These are phyloP conservation scores for Nemania serpens DNA, from an alignment of 2,329 filamentous ascomycete species.

Conservation along the genomic window DNA sequence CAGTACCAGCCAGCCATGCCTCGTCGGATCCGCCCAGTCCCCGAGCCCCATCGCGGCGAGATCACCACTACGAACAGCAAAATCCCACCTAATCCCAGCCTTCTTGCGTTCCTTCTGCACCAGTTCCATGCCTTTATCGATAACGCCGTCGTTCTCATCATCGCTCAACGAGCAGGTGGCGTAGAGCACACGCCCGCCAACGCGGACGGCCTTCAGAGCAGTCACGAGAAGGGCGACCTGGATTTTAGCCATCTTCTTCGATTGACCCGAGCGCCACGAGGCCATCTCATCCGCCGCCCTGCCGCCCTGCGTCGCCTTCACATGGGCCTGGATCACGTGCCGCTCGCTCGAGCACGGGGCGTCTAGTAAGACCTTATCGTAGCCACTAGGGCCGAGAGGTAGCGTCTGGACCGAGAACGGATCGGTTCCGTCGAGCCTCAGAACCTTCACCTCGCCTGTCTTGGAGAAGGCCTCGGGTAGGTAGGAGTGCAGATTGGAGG, in stretches of 20 bases:
- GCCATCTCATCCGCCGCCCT: conserved; percentile 43
- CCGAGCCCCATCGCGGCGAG: conserved; percentile 28
- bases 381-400: conserved; percentile 40
- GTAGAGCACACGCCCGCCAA: conserved; percentile 46
- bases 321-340: conserved; percentile 45
- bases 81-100: conserved; percentile 38
- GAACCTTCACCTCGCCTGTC: conserved; percentile 31
- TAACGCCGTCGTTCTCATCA: conserved; percentile 48
- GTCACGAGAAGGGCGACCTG: conserved; percentile 44
- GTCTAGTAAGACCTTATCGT: conserved; percentile 48
- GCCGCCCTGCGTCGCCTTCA: conserved; percentile 39
- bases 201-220: conserved; percentile 41
- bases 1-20: conserved; percentile 46
- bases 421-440: conserved; percentile 37
- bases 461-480: conserved; percentile 33
- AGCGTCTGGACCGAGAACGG: conserved; percentile 35
- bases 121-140: conserved; percentile 42
- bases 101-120: conserved; percentile 46
- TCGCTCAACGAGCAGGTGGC: conserved; percentile 47
- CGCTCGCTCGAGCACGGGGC: conserved; percentile 48
- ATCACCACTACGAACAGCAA: conserved; percentile 38
- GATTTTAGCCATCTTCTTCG: conserved; percentile 43
- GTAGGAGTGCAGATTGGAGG: conserved; percentile 35
- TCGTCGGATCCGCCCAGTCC: conserved; percentile 40
- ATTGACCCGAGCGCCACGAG: conserved; percentile 44